Evolutionary conservation across 441 rosid species (phyloP).

Genomic region (Metrosideros polymorpha): DNA sequence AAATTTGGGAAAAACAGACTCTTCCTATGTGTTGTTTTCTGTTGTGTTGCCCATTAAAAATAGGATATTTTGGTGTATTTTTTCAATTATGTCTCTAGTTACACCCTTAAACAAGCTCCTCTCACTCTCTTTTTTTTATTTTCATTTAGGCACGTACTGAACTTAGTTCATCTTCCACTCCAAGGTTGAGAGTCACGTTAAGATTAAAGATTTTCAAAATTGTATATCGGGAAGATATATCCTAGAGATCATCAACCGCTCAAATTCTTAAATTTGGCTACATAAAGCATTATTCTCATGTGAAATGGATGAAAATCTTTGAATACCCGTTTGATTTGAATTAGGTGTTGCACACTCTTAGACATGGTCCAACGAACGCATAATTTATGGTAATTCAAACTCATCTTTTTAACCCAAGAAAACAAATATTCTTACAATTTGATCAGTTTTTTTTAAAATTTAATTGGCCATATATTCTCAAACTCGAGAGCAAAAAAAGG

Average conservation of each 20-base stretch:
- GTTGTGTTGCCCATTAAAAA: too few species aligned
- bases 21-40: too few species aligned
- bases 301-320: not conserved
- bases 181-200: not conserved
- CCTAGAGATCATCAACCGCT: not conserved
- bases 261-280: not conserved
- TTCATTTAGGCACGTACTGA: not conserved
- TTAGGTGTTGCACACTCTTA: not conserved
- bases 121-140: not conserved
- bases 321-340: not conserved
- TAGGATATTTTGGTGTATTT: not conserved
- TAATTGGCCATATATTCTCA: not conserved
- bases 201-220: not conserved
- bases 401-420: not conserved
- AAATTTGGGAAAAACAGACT: not conserved
- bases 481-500: not conserved
- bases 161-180: not conserved
- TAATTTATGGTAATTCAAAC: not conserved
- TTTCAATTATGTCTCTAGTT: not conserved
- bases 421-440: not conserved
- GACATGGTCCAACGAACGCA: not conserved
- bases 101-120: not conserved
- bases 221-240: not conserved
- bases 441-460: not conserved
- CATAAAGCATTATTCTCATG: not conserved